Evolutionary conservation across 2,329 filamentous ascomycete species (phyloP).

Genomic region (Aspergillus luchuensis): DNA sequence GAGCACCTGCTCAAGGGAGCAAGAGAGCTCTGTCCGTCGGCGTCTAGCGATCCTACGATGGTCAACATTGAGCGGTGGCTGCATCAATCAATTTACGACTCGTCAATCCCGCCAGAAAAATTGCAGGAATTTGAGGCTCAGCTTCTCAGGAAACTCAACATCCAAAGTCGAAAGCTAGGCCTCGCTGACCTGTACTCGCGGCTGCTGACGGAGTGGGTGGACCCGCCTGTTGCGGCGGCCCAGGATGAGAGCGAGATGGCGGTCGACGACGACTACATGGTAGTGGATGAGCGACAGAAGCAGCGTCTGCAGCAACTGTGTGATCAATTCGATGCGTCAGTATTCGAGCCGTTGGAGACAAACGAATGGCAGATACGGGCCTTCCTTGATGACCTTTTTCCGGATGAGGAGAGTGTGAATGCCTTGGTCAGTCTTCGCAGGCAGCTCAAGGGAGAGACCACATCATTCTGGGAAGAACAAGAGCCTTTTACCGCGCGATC

Average conservation of each 20-base stretch:
- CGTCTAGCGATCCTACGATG: constrained; percentile 17
- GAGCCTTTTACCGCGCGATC: constrained; percentile 36
- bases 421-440: constrained; percentile 8
- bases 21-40: constrained; percentile 19
- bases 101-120: constrained; percentile 37
- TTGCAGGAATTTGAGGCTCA: constrained; percentile 35
- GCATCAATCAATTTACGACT: constrained; percentile 41
- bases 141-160: constrained; percentile 37
- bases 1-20: constrained; percentile 12
- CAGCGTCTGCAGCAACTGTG: constrained; percentile 40
- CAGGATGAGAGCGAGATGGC: constrained; percentile 14
- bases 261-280: constrained; percentile 30
- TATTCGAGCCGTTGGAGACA: constrained; percentile 41
- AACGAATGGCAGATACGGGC: constrained; percentile 32
- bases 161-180: constrained; percentile 40
- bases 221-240: constrained; percentile 7
- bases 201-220: constrained; percentile 46
- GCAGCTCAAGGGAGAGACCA: not conserved
- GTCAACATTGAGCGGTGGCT: constrained; percentile 40
- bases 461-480: constrained; percentile 17
- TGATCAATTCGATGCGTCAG: constrained; percentile 44
- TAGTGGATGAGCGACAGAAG: constrained; percentile 39
- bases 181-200: constrained; percentile 34
- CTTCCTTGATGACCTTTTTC: constrained; percentile 37
- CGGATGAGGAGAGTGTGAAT: constrained; percentile 26